Percentiles rank a stretch among this genome's conserved stretches.
Conservation (phyloP, 2,329 filamentous ascomycete species). For the Keithomyces neogunnii region DNA sequence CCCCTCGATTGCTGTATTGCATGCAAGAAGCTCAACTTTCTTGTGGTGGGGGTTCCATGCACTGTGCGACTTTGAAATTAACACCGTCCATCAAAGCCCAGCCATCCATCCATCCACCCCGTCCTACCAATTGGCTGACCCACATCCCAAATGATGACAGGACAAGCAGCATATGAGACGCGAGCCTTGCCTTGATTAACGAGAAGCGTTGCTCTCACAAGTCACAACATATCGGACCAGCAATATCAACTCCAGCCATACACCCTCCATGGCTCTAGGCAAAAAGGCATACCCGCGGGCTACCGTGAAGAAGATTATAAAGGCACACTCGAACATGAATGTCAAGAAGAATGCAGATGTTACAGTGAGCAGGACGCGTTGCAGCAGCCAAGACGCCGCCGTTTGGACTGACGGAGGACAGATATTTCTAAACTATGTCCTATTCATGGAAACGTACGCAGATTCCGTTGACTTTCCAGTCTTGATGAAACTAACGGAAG, state of each 20-base stretch:
- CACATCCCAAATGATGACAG: neutral
- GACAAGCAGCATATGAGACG: no score
- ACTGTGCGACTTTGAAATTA: no score
- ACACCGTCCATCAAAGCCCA: no score
- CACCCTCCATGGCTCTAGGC: constrained; percentile 28
- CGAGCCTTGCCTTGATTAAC: no score
- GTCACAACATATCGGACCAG: no score
- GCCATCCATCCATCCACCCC: neutral
- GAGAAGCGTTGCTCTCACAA: no score
- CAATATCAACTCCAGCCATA: neutral
- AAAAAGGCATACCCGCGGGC: constrained; percentile 76
- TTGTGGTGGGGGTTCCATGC: no score
- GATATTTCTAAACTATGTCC: constrained; percentile 78
- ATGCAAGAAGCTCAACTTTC: no score
- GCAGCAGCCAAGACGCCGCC: constrained; percentile 6
- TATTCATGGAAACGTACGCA: constrained; percentile 63
- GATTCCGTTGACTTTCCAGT: neutral
- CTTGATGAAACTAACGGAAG: constrained; percentile 3
- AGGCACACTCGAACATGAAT: constrained; percentile 74
- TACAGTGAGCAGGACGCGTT: constrained; percentile 43
- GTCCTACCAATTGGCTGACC: neutral
- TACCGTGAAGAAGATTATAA: constrained; percentile 82
- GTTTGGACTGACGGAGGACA: constrained; percentile 27
- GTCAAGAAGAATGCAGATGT: constrained; percentile 82
- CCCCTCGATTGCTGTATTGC: no score